Conservation (phyloP, 331 rosid genomes). For the Prunus yedoensis region DNA sequence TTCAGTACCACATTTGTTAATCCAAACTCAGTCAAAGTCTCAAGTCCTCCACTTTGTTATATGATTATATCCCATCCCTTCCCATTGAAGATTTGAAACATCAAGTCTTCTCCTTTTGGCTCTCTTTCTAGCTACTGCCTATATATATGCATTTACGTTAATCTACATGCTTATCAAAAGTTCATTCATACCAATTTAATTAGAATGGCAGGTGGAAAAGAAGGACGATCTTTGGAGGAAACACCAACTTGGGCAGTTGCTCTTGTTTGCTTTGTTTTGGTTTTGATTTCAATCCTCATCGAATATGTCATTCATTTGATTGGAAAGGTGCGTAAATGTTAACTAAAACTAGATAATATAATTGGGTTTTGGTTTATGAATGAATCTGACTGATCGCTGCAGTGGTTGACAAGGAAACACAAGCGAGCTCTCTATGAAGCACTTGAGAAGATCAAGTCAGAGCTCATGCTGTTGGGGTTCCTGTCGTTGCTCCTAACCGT, state of each 20-base stretch:
- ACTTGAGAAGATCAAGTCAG: slow-evolving; percentile 36
- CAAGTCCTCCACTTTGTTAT: background rate
- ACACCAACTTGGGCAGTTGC: slow-evolving; percentile 45
- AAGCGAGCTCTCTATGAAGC: slow-evolving; percentile 36
- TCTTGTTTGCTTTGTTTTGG: slow-evolving; percentile 30
- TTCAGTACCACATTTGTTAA: background rate
- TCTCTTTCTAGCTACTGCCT: background rate
- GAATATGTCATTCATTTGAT: slow-evolving; percentile 26
- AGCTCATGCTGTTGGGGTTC: slow-evolving; percentile 38
- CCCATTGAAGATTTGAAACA: background rate
- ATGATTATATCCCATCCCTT: background rate
- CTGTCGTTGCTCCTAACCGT: slow-evolving; percentile 31
- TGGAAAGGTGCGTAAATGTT: slow-evolving; percentile 22
- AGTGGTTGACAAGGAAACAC: slow-evolving; percentile 30
- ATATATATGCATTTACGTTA: background rate
- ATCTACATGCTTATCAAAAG: background rate
- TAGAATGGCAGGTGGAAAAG: slow-evolving; percentile 21
- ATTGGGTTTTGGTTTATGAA: background rate
- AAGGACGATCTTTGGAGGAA: slow-evolving; percentile 31
- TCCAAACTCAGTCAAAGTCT: slow-evolving; percentile 14
- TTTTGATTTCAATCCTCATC: slow-evolving; percentile 27
- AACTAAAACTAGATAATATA: no score
- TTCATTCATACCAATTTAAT: background rate
- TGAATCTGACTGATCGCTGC: no score
- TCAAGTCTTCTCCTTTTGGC: slow-evolving; percentile 2